Conservation (phyloP, 306 rosid species). For the Hippophae tibetana region DNA sequence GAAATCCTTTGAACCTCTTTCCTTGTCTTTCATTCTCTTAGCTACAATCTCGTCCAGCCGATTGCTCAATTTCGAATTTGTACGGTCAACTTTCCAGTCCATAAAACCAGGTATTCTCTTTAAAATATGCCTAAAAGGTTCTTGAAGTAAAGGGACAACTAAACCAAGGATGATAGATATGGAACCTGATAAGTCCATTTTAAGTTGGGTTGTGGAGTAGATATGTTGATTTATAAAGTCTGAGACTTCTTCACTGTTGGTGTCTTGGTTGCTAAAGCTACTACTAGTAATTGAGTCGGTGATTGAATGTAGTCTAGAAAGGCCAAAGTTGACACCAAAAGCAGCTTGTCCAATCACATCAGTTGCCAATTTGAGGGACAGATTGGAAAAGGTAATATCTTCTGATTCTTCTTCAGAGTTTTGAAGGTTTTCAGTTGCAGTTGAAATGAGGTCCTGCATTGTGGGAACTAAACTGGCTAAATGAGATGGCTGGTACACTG, state of each 20-base stretch:
- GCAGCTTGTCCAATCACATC: conserved; percentile 85
- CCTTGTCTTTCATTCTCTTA: conserved; percentile 44
- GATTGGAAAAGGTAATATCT: conserved; percentile 54
- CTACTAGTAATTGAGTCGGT: conserved; percentile 18
- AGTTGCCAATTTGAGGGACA: conserved; percentile 67
- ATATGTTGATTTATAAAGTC: conserved; percentile 75
- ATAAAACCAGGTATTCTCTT: conserved; percentile 84
- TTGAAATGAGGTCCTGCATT: conserved; percentile 70
- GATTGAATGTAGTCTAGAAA: conserved; percentile 41
- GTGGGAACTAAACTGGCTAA: conserved; percentile 63
- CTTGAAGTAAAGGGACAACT: conserved; percentile 68
- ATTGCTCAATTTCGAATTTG: conserved; percentile 38
- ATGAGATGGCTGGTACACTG: conserved; percentile 76
- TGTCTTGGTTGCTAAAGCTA: background rate
- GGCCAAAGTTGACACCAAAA: conserved; percentile 81
- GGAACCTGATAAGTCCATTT: conserved; percentile 89
- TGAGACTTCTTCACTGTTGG: conserved; percentile 35
- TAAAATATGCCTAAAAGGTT: conserved; percentile 69
- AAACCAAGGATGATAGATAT: conserved; percentile 81
- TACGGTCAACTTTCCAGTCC: conserved; percentile 77
- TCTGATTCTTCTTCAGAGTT: conserved; percentile 16
- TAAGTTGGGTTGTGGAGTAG: conserved; percentile 76
- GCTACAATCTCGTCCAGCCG: conserved; percentile 65
- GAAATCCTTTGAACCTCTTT: conserved; percentile 56
- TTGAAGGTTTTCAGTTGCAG: conserved; percentile 60